Evolutionary conservation across 2,329 filamentous ascomycete species (phyloP).

Genomic region (Aspergillus nomiae): DNA sequence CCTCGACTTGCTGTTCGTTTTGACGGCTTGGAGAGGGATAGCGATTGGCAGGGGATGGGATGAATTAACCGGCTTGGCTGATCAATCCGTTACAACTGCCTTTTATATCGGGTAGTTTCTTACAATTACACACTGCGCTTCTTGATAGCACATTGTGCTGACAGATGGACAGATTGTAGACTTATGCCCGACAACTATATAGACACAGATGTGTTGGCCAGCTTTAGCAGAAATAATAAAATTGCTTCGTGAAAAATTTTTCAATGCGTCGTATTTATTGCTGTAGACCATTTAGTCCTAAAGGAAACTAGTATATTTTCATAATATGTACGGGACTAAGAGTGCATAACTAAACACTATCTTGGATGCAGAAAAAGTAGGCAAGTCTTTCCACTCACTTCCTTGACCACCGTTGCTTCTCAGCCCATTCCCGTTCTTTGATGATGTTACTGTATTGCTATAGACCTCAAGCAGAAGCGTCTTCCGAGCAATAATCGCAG

Average conservation of each 20-base stretch:
- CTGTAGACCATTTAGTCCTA: not conserved
- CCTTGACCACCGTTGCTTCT: not conserved
- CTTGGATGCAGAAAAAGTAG: not conserved
- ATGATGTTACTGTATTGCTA: not conserved
- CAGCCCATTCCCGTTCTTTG: not conserved
- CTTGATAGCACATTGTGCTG: constrained; percentile 9
- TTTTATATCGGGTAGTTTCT: not conserved
- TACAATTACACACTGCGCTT: constrained; percentile 8
- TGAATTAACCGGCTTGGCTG: constrained; percentile 48
- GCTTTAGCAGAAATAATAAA: not conserved
- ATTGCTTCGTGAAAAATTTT: not conserved
- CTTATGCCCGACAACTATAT: not conserved
- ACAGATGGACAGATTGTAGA: constrained; percentile 2
- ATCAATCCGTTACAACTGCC: constrained; percentile 21
- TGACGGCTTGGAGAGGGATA: constrained; percentile 33
- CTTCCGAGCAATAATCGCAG: not conserved
- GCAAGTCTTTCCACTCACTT: not conserved
- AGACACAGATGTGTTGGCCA: not conserved
- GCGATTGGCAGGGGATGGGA: constrained; percentile 43
- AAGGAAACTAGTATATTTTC: not conserved
- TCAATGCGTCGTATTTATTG: not conserved
- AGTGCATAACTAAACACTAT: not conserved
- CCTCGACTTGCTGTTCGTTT: constrained; percentile 38
- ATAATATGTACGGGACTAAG: constrained; percentile 1
- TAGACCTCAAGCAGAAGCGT: not conserved